Base-by-base conservation (phyloP, 1,139 yeast species). In the Lodderomyces orthopsilosis region DNA sequence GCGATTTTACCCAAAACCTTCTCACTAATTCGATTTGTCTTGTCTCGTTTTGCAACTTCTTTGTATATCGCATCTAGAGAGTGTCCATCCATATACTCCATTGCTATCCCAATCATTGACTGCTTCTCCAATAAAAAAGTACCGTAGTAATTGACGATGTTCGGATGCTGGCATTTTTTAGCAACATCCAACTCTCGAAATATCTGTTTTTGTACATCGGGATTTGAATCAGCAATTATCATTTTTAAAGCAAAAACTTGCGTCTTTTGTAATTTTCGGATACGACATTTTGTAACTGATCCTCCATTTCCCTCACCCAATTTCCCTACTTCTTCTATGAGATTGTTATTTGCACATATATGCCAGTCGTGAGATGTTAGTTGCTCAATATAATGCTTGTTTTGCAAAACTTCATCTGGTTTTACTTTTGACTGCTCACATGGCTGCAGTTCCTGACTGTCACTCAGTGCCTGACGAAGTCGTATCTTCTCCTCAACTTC, bases 281-380 rank as follows among this genome's bases (percentile, higher is more conserved):
- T 43, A 12, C 41, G 33, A 62, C 98, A 93, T 58, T 88, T 81
- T 19, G 85, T 76, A 9, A 93, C 98, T 15, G 89, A 76, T 1
- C 98, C 98, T 9, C 97, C 96, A 37, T 87, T 85, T 13, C 98
- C 98, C 66, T 93, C 98, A 14, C 98, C 98, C 14, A 93, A 64
- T 35, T 80, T 74, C 26, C 82, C 81, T 35, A 90, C 37, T 43
- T 59, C 62, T 14, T 56, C 44, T 8, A 59, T 57, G 38, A 57
- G 56, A 38, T 53, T 78, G 27, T 71, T 66, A 46, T 79, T 72
- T 23, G 87, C 85, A 3, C 84, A 70, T 10, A 63, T 55, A 50
- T 79, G 77, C 97, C 98, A 91, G 46, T 85, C 91, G 19, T 79
- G 83, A 37, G 87, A 91, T 24, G 83, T 83, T 43, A 91, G 63